Evolutionary conservation across 2,329 filamentous ascomycete genomes (phyloP), one percentile per base, ranked within the genome.

Genomic region (Paracorniculantispora psalliotae): DNA sequence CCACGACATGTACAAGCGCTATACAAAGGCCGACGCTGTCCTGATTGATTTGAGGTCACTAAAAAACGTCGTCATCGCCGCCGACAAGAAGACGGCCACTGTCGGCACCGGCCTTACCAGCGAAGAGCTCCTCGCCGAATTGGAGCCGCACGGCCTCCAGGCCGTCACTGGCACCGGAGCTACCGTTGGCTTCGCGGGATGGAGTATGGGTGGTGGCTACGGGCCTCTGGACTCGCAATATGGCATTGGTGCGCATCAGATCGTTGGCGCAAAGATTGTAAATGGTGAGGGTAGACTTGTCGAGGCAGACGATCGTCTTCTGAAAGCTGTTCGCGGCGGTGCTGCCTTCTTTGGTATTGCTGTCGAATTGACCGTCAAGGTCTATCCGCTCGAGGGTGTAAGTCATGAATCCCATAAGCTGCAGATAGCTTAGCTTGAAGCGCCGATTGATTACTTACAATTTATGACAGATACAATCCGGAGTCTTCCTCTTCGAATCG

Each of bases 211-310:
- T 9, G 73, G 72, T 5, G 72, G 73, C 1, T 74, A 74, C 58
- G 73, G 73, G 2, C 62, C 67, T 0, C 67, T 71, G 23, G 63
- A 64, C 2, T 60, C 63, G 1, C 46, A 52, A 2, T 68, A 64
- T 56, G 73, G 74, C 3, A 57, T 75, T 0, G 73, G 73, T 0
- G 67, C 68, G 9, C 73, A 76, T 57, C 70, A 75, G 61, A 73
- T 76, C 17, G 41, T 75, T 1, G 67, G 64, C 0, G 70, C 68
- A 6, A 64, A 60, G 41, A 54, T 73, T 3, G 67, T 71, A 28
- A 63, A 64, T 46, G 59, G 65, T 7, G 47, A 68, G 9, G 69
- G 70, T 2, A 60, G 65, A 12, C 49, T 71, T 17, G 47, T 71
- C 6, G 62, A 67, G 5, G 68, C 69, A 1, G 61, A 65, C 47